These are phyloP conservation scores for Candida neerlandica DNA, from an alignment of 1,139 yeast species.

Conservation along the genomic window DNA sequence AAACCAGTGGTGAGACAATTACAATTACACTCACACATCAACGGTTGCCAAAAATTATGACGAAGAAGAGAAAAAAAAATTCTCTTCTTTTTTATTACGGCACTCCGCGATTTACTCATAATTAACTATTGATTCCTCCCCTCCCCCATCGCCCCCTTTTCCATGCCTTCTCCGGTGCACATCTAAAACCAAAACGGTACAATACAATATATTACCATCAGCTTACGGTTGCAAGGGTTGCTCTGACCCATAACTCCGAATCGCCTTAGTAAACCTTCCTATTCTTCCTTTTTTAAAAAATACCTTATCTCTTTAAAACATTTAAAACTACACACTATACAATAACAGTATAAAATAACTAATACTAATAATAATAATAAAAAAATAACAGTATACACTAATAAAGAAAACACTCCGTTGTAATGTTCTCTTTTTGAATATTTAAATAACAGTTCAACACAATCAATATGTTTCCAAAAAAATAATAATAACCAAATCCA, in stretches of 20 bases:
- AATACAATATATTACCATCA: no score
- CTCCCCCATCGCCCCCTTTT: no score
- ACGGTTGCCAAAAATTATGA: background rate
- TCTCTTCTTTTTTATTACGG: background rate
- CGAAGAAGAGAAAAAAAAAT: background rate
- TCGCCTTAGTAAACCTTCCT: background rate
- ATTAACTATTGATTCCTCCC: no score
- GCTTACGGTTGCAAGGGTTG: no score
- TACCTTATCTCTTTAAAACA: background rate
- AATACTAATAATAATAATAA: background rate
- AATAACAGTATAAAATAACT: background rate
- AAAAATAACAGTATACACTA: background rate
- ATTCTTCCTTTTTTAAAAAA: background rate
- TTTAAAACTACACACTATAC: background rate
- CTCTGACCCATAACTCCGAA: no score
- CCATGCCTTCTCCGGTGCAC: no score
- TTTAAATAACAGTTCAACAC: slow-evolving; percentile 2
- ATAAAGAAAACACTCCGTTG: background rate
- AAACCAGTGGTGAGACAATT: background rate
- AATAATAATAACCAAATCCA: background rate
- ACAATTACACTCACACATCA: background rate
- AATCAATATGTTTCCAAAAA: slow-evolving; percentile 6
- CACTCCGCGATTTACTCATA: slow-evolving; percentile 2
- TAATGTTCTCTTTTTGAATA: background rate
- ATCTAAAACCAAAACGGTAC: background rate